Conservation (phyloP, 441 rosid species). For the Bocquillonia castaneifolia region DNA sequence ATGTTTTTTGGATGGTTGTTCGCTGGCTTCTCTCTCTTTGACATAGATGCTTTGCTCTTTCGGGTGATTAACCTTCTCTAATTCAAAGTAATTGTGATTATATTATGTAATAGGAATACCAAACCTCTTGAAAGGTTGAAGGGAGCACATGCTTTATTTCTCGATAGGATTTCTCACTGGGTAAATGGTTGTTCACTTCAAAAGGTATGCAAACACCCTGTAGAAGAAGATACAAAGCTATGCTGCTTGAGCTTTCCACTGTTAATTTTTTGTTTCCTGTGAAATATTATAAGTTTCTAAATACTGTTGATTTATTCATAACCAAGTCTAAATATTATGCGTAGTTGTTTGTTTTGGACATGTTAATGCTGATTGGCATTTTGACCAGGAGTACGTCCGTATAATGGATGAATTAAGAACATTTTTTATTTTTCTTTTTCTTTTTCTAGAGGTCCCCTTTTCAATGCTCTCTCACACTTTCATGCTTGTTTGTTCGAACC, state of each 20-base stretch:
- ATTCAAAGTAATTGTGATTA: slow-evolving; percentile 13
- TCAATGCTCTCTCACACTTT: too few species aligned
- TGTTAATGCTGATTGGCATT: too few species aligned
- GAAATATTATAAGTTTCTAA: too few species aligned
- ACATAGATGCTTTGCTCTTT: background rate
- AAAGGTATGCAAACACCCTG: slow-evolving; percentile 46
- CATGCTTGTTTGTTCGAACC: too few species aligned
- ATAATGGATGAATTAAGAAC: too few species aligned
- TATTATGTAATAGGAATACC: slow-evolving; percentile 47
- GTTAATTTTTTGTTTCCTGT: background rate
- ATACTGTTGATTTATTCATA: too few species aligned
- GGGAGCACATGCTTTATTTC: slow-evolving; percentile 51
- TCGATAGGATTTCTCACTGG: slow-evolving; percentile 55
- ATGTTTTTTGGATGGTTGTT: too few species aligned
- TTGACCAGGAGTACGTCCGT: too few species aligned
- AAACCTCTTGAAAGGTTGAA: slow-evolving; percentile 62
- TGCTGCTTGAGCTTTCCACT: background rate
- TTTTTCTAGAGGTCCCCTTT: too few species aligned
- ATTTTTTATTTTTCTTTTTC: too few species aligned
- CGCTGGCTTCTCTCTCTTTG: background rate
- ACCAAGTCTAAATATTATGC: too few species aligned
- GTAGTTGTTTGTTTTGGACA: too few species aligned
- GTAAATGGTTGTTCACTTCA: slow-evolving; percentile 36
- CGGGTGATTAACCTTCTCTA: background rate
- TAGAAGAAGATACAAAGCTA: background rate